These are phyloP conservation scores for Mollisiaceae sp. DNA, from an alignment of 2,329 filamentous ascomycete species.

Conservation along the genomic window DNA sequence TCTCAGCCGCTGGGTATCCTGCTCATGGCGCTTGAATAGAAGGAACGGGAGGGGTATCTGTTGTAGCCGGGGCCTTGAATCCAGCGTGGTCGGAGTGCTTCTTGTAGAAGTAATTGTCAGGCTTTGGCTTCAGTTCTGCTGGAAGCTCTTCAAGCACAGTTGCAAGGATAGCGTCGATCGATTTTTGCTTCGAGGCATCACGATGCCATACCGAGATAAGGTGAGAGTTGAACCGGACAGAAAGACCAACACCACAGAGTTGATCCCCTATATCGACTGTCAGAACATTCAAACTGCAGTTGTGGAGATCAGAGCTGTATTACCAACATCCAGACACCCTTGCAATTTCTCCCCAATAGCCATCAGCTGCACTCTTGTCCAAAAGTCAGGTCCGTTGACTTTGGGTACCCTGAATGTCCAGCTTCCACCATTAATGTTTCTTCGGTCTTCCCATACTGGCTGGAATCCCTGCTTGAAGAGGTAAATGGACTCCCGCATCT, in stretches of 20 bases:
- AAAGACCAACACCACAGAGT: conserved; percentile 87
- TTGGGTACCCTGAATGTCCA: conserved; percentile 94
- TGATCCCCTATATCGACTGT: conserved; percentile 67
- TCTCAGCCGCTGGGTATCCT: conserved; percentile 27
- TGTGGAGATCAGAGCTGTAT: conserved; percentile 38
- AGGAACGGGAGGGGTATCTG: conserved; percentile 33
- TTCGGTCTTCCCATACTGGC: conserved; percentile 83
- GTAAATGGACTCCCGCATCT: conserved; percentile 78
- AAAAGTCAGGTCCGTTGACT: conserved; percentile 72
- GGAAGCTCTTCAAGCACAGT: conserved; percentile 77
- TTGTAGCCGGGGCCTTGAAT: conserved; percentile 64
- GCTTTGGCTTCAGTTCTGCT: conserved; percentile 72
- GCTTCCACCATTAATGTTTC: conserved; percentile 83
- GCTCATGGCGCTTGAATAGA: conserved; percentile 33
- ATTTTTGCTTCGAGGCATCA: conserved; percentile 78
- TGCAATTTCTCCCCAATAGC: conserved; percentile 85
- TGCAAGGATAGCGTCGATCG: conserved; percentile 74
- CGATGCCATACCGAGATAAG: conserved; percentile 95
- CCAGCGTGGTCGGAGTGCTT: conserved; percentile 87
- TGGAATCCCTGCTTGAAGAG: conserved; percentile 80
- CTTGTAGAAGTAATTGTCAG: conserved; percentile 82
- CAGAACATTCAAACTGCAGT: conserved; percentile 21
- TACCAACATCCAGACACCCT: conserved; percentile 72
- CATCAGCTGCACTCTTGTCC: conserved; percentile 80
- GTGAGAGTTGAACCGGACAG: conserved; percentile 86